These are phyloP conservation scores for Bipolaris gigantea DNA, from an alignment of 2,329 filamentous ascomycete species.

Conservation along the genomic window DNA sequence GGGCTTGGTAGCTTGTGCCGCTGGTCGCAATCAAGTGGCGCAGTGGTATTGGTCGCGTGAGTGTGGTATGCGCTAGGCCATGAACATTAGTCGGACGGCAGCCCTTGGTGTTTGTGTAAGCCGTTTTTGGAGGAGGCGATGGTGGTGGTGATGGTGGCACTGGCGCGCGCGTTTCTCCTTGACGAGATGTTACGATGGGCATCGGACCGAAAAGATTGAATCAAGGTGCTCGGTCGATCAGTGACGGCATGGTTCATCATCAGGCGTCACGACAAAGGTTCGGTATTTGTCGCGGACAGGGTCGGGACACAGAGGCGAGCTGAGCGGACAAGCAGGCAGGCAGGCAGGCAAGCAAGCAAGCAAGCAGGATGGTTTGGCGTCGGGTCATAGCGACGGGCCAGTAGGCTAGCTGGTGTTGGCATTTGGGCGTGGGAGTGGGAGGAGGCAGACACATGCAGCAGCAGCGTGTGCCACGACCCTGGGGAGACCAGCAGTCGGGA, in stretches of 20 bases:
- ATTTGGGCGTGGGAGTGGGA: not conserved
- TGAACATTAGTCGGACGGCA: not conserved
- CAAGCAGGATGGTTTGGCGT: not conserved
- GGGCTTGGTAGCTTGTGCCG: not conserved
- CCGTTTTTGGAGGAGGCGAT: not conserved
- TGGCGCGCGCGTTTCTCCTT: slow-evolving; percentile 2
- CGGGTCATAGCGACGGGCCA: not conserved
- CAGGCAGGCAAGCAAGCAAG: not conserved
- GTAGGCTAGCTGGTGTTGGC: not conserved
- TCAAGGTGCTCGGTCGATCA: not conserved
- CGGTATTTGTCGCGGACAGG: too few relatives aligned
- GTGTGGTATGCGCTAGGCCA: slow-evolving; percentile 3
- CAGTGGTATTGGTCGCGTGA: not conserved
- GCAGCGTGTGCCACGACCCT: slow-evolving; percentile 4
- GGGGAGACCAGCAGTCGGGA: not conserved
- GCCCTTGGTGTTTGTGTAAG: slow-evolving; percentile 6
- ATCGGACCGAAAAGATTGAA: slow-evolving; percentile 6
- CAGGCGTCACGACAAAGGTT: too few relatives aligned
- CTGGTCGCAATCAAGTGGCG: slow-evolving; percentile 6
- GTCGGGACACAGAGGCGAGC: too few relatives aligned
- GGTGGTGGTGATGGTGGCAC: not conserved
- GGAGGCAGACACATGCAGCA: not conserved
- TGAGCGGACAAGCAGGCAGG: too few relatives aligned
- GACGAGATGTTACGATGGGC: slow-evolving; percentile 1
- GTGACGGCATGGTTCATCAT: slow-evolving; percentile 1